Percentiles rank a stretch among this genome's conserved stretches.
phyloP scores from a whole-genome alignment of 2,329 filamentous ascomycete species.

The Claviceps africana region DNA sequence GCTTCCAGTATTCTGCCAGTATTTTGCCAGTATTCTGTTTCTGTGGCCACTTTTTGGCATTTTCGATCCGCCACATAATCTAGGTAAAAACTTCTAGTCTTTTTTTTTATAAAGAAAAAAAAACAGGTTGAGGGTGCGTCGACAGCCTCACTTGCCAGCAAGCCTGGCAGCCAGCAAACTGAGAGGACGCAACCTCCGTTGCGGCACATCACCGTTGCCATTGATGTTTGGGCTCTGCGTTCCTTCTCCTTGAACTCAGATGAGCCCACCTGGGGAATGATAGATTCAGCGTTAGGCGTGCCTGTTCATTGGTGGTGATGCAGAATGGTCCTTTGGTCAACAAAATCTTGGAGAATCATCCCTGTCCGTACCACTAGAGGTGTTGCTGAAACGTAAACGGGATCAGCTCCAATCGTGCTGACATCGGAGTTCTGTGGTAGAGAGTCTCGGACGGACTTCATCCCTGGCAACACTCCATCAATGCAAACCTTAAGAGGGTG shows the following conservation, averaged over 20 bases:
- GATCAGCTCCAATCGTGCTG: neutral
- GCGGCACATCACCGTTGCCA: too few species aligned
- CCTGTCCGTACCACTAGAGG: neutral
- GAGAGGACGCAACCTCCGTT: neutral
- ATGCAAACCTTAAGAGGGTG: neutral
- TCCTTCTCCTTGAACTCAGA: neutral
- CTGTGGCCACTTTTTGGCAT: neutral
- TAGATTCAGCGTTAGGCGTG: neutral
- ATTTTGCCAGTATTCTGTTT: neutral
- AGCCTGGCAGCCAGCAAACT: neutral
- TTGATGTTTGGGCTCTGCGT: neutral
- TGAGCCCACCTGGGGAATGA: neutral
- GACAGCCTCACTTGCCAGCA: neutral
- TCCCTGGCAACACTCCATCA: neutral
- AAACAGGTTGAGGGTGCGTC: too few species aligned
- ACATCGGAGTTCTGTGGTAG: constrained; percentile 3
- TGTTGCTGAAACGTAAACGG: neutral
- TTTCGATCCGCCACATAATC: neutral
- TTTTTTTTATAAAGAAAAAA: too few species aligned
- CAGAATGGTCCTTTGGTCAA: neutral
- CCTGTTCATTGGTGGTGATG: neutral
- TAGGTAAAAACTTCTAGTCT: too few species aligned
- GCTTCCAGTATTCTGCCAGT: neutral
- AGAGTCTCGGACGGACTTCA: neutral
- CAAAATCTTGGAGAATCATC: neutral